phyloP scores from a whole-genome alignment of 305 asterid species.

The Withania somnifera region DNA sequence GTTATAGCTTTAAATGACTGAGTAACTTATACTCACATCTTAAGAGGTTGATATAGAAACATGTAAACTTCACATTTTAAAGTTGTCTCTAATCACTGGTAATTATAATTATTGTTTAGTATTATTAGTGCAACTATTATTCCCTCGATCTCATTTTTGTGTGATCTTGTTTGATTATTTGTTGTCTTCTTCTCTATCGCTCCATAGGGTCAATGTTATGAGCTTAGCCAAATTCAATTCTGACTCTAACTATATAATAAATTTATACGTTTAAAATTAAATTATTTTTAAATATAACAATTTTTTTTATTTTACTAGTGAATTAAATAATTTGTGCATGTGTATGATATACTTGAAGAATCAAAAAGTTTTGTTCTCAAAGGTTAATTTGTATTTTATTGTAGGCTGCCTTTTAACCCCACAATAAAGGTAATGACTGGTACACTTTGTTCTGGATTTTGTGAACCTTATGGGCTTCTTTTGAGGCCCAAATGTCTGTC shows the following conservation, averaged over 20 bases:
- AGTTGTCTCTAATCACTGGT: not conserved
- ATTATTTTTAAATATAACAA: not conserved
- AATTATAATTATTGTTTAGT: not conserved
- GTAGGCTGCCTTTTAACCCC: not conserved
- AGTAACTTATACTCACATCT: not conserved
- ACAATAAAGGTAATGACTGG: not conserved
- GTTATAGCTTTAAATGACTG: not conserved
- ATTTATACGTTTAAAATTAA: not conserved
- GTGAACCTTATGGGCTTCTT: constrained; percentile 1
- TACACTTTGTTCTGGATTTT: not conserved
- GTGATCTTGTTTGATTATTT: not conserved
- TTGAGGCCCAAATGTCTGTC: constrained; percentile 5
- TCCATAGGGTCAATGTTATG: not conserved
- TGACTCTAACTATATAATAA: not conserved
- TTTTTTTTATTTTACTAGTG: no score
- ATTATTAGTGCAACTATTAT: not conserved
- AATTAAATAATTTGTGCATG: not conserved
- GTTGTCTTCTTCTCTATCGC: not conserved
- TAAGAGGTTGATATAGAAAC: not conserved
- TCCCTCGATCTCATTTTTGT: not conserved
- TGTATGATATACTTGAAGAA: no score
- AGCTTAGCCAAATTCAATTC: not conserved
- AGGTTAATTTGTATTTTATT: not conserved
- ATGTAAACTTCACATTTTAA: not conserved
- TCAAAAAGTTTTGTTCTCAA: not conserved